A percentile compares a stretch with the other conserved stretches of the same genome.
Conservation (phyloP, 805 yeast species). For the Nakazawaea ambrosiae region DNA sequence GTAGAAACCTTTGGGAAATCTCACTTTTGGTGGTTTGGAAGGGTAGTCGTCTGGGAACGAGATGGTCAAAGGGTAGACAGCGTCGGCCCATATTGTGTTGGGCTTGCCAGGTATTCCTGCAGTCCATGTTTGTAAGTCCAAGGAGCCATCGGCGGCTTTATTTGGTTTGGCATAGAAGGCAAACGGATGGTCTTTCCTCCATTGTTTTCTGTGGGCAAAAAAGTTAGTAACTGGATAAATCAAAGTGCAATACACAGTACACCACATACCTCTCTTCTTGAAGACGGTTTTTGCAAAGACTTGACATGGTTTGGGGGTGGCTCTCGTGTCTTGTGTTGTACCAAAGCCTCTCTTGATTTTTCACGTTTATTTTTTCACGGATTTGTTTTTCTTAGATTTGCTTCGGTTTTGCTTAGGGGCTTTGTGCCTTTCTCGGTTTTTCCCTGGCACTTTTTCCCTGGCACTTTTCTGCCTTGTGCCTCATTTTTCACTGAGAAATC, state of each 20-base stretch:
- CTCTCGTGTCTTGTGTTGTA: too few relatives aligned
- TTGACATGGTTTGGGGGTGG: conserved; percentile 31
- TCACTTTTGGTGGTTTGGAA: conserved; percentile 92
- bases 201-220: conserved; percentile 71
- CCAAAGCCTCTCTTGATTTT: neutral
- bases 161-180: conserved; percentile 92
- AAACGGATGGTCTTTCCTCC: conserved; percentile 98
- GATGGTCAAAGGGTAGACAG: conserved; percentile 79
- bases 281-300: conserved; percentile 72
- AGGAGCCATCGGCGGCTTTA: conserved; percentile 72
- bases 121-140: conserved; percentile 82
- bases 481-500: too few relatives aligned
- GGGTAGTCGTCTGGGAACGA: conserved; percentile 89
- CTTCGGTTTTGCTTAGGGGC: neutral
- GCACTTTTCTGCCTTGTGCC: too few relatives aligned
- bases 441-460: too few relatives aligned
- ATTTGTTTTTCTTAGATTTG: neutral
- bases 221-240: conserved; percentile 1
- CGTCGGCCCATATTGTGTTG: conserved; percentile 83
- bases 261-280: conserved; percentile 71
- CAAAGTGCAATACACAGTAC: neutral
- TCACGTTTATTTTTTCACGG: neutral
- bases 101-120: conserved; percentile 95
- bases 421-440: too few relatives aligned
- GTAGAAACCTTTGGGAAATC: conserved; percentile 82